These are phyloP conservation scores for Alternaria longipes DNA, from an alignment of 2,329 filamentous ascomycete genomes.

Conservation along the genomic window DNA sequence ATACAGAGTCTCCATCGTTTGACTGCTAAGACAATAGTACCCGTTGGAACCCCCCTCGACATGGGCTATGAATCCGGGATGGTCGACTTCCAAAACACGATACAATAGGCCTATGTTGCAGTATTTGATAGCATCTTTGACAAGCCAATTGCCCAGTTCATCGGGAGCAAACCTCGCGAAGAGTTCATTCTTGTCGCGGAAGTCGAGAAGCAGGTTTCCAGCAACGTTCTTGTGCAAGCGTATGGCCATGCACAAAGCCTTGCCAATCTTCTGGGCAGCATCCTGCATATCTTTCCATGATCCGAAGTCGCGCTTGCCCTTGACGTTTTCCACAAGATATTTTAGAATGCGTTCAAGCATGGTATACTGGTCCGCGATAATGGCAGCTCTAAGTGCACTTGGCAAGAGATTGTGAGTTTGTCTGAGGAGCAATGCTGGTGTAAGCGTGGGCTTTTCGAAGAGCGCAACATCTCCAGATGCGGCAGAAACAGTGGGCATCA, in stretches of 20 bases:
- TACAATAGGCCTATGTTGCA: background rate
- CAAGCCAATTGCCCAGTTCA: background rate
- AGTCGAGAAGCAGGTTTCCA: background rate
- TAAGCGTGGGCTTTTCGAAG: background rate
- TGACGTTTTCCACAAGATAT: background rate
- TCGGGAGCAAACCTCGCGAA: background rate
- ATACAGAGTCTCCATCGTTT: background rate
- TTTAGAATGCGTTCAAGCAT: background rate
- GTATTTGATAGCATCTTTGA: background rate
- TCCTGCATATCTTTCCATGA: background rate
- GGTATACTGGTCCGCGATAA: background rate
- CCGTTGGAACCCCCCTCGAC: background rate
- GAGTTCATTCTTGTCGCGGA: background rate
- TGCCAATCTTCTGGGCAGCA: background rate
- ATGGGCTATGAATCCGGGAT: background rate
- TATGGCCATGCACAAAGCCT: background rate
- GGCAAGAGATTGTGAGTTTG: background rate
- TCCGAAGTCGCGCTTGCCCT: background rate
- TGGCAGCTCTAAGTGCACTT: background rate
- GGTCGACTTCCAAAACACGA: background rate
- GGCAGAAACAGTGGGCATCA: background rate
- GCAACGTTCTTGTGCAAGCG: background rate
- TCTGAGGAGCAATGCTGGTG: background rate
- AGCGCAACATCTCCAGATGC: background rate
- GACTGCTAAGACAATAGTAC: background rate